These are phyloP conservation scores for Erythrophleum fordii DNA, from an alignment of 306 rosid genomes.

Conservation along the genomic window DNA sequence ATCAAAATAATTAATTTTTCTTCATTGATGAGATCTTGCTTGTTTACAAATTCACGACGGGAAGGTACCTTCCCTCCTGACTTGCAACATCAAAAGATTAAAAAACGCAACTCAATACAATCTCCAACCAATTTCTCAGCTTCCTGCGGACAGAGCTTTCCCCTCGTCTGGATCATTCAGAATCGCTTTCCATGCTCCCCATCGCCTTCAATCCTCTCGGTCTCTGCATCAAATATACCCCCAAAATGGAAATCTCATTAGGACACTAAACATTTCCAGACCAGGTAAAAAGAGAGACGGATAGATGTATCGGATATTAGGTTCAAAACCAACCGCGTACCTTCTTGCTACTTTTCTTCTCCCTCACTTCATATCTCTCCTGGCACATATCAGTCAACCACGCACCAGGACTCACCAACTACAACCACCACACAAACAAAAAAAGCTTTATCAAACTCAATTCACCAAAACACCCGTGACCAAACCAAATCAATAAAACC, in stretches of 20 bases:
- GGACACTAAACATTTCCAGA: not conserved
- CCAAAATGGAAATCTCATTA: not conserved
- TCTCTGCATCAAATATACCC: constrained; percentile 51
- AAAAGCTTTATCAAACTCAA: not conserved
- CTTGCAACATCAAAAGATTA: not conserved
- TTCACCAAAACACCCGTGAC: not conserved
- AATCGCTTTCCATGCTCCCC: constrained; percentile 81
- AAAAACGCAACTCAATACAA: constrained; percentile 24
- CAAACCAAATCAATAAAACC: not conserved
- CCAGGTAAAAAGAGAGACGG: not conserved
- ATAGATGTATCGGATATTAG: not conserved
- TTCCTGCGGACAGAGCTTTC: not conserved
- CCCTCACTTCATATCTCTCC: constrained; percentile 90
- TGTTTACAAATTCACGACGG: constrained; percentile 45
- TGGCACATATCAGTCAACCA: constrained; percentile 92
- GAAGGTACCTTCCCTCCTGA: not conserved
- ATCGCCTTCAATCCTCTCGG: constrained; percentile 85
- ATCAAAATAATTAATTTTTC: not conserved
- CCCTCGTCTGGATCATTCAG: constrained; percentile 51
- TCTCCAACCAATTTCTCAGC: constrained; percentile 26
- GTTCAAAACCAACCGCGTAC: constrained; percentile 41
- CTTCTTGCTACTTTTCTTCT: constrained; percentile 83
- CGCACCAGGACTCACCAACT: constrained; percentile 91
- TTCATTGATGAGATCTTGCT: constrained; percentile 48
- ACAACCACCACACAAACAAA: not conserved